Base-by-base conservation (phyloP, 768 basidiomycete genomes). In the Calocybe gangraenosa region DNA sequence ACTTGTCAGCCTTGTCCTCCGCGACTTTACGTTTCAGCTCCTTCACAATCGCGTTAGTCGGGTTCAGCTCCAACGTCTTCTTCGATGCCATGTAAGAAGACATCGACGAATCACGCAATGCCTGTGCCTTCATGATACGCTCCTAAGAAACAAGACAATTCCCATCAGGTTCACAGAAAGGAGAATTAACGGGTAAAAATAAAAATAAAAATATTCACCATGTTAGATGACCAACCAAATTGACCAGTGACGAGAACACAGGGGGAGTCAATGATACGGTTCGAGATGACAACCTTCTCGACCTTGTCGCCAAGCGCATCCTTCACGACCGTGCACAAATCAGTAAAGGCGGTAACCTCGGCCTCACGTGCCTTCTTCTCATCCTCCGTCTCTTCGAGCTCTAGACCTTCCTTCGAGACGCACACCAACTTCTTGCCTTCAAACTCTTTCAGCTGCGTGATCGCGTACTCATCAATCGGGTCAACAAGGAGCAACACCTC, bases 201-300 rank as follows among this genome's bases (percentile, higher is more conserved):
- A 21, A 21, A 45, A 13, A n/a, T n/a, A n/a, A 49, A 20, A 28
- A 18, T 21, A 65, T 76, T 37, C 52, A 84, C 87, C 95, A 98
- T 98, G 79, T 97, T 97, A 45, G 94, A 93, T 20, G 92, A 96
- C 95, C 95, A 99, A 45, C 95, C 96, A 70, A 97, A 99, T 67
- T 97, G 94, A 46, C 95, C 95, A 48, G 96, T 98, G 62, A 97
- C 93, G 59, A 95, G 84, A 36, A 96, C 95, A 65, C 87, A 97
- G 50, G 93, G 94, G 15, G 93, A 96, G 69, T 95, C 92, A 57
- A 82, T 78, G 74, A 99, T 95, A 69, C 95, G 92, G 82, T 95
- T 97, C 37, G 95, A 98, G 55, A 97, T 76, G 52, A 95, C 81
- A 18, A 99, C 95, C 79, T 99, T 99, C 81, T 99, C 96, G 53